Percentiles rank a stretch among this genome's conserved stretches.
Evolutionary conservation across 768 basidiomycete species (phyloP).

Genomic region (Suillus discolor): DNA sequence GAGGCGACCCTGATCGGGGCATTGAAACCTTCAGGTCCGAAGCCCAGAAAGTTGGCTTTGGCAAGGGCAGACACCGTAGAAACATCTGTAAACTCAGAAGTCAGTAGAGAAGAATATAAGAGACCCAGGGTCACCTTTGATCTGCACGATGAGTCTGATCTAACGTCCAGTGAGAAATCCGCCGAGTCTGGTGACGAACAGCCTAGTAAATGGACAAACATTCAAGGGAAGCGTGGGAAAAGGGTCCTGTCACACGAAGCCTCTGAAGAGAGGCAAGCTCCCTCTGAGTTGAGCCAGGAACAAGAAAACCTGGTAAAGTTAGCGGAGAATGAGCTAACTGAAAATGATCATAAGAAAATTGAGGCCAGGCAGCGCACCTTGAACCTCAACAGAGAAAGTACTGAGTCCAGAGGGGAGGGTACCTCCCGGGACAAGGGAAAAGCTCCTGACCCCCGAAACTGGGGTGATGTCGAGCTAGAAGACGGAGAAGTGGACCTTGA

Average conservation of each 20-base stretch:
- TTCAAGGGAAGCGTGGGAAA: background rate
- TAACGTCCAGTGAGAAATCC: background rate
- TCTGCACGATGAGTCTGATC: background rate
- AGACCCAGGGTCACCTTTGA: background rate
- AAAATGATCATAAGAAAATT: background rate
- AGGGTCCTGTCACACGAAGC: background rate
- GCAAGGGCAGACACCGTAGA: too few relatives aligned
- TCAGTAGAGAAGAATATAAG: too few relatives aligned
- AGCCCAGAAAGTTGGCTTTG: too few relatives aligned
- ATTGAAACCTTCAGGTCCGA: too few relatives aligned
- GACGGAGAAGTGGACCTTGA: too few relatives aligned
- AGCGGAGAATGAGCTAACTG: background rate
- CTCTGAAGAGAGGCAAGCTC: background rate
- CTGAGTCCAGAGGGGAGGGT: background rate
- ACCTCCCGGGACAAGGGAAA: background rate
- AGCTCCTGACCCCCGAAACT: background rate
- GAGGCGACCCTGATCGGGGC: background rate
- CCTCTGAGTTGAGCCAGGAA: background rate
- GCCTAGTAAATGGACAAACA: background rate
- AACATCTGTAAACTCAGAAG: too few relatives aligned
- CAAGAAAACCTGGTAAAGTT: background rate
- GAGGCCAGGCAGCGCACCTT: background rate
- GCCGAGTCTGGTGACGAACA: background rate
- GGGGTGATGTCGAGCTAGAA: background rate
- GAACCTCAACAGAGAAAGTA: background rate